Base-by-base conservation (phyloP, 441 rosid species). In the Cnidoscolus chayamansa region DNA sequence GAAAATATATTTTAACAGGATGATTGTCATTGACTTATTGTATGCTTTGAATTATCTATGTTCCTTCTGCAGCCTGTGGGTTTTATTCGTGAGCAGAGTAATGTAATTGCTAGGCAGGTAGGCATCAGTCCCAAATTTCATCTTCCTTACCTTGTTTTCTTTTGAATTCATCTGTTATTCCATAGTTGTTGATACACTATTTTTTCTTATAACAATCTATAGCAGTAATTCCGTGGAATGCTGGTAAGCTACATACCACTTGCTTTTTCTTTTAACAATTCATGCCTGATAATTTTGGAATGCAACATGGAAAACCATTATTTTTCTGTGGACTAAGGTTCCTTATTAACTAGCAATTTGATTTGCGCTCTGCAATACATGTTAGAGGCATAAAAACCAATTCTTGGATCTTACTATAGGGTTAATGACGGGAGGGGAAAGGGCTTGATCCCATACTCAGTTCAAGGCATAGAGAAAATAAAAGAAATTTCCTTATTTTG, bases 71-170 rank as follows among this genome's bases (percentile, higher is more conserved):
- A 94, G 98, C 98, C 98, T 70, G 96, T 83, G 72, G 97, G 97
- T 76, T 85, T 88, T 62, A 94, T 94, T 75, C 88, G 91, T 43
- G 97, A 92, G 73, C 86, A 89, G 77, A 92, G 98, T 72, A 91
- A 92, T 77, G 0, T 89, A 62, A 61, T 94, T 72, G 85, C 87
- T 19, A 87, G 97, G 76, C 97, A 94, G 94, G 98, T 92, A 81
- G 55, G 54, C 61, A 64, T 67, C 60, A 54, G 61, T 51, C 68
- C 49, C 12, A 20, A 40, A 70, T 64, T 37, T 51, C 54, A 56
- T 43, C 56, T 30, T 25, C 49, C 47, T 6, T 55, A 67, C 11
- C 48, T 49, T 35, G 7, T 59, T 63, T 32, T 49, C 6, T 47
- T 51, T 17, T 47, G 16, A 37, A 9, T 12, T 59, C 31, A 45